Percentiles rank a stretch among this genome's conserved stretches.
These are phyloP conservation scores for Colletotrichum sp. DNA, from an alignment of 2,329 filamentous ascomycete species.

Conservation along the genomic window DNA sequence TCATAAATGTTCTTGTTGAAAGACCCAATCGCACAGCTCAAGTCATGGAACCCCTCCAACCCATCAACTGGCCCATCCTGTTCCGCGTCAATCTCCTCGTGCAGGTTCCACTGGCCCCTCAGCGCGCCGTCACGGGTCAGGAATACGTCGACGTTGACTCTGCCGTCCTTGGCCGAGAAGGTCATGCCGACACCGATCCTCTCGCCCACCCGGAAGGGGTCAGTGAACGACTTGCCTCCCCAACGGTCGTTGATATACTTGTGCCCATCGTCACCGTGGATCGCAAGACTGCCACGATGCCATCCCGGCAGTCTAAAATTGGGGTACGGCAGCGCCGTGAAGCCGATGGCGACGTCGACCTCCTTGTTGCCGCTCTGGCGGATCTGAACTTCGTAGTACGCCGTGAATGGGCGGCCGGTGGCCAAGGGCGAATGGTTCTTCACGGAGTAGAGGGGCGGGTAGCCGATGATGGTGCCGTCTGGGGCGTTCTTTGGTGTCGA, in stretches of 20 bases:
- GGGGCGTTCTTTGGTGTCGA: conserved; percentile 46
- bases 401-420: conserved; percentile 48
- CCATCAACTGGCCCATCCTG: conserved; percentile 68
- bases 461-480: conserved; percentile 71
- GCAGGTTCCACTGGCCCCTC: conserved; percentile 71
- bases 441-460: conserved; percentile 72
- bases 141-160: conserved; percentile 65
- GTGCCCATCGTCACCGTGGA: conserved; percentile 83
- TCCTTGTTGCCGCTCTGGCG: conserved; percentile 46
- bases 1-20: conserved; percentile 74
- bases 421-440: conserved; percentile 61
- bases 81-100: conserved; percentile 73
- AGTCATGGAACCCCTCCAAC: conserved; percentile 73
- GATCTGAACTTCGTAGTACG: conserved; percentile 77
- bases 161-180: conserved; percentile 48
- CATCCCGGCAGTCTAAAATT: conserved; percentile 80
- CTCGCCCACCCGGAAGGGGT: conserved; percentile 67
- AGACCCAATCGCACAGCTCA: conserved; percentile 74
- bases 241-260: conserved; percentile 77
- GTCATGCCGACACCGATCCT: conserved; percentile 76
- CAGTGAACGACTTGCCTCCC: conserved; percentile 74
- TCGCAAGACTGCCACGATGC: conserved; percentile 76
- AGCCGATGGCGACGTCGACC: conserved; percentile 69
- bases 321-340: conserved; percentile 76
- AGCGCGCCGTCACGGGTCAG: conserved; percentile 71